A percentile compares a stretch with the other conserved stretches of the same genome.
These are phyloP conservation scores for Bothriochloa decipiens DNA, from an alignment of 176 grass and related monocot genomes.

Conservation along the genomic window DNA sequence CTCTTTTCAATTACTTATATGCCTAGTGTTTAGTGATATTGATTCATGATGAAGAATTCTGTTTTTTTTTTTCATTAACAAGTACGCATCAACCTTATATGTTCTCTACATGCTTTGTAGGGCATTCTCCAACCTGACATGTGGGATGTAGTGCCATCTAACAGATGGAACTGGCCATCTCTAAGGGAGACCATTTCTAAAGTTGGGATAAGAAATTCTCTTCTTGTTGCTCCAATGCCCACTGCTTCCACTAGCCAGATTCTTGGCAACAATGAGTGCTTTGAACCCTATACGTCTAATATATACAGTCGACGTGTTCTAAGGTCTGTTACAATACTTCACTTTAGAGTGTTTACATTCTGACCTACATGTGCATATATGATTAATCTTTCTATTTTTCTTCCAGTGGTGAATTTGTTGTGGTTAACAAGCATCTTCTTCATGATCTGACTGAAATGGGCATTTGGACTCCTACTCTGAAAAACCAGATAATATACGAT, in stretches of 20 bases:
- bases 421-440: constrained; percentile 98
- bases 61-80: background rate
- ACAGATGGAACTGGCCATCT: constrained; percentile 73
- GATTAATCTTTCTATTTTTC: constrained; percentile 30
- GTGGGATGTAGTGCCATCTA: constrained; percentile 82
- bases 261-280: constrained; percentile 91
- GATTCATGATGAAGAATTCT: background rate
- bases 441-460: constrained; percentile 98
- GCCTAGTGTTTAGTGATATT: background rate
- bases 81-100: background rate
- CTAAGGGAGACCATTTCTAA: constrained; percentile 74
- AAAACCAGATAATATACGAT: constrained; percentile 96
- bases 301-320: constrained; percentile 39
- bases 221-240: constrained; percentile 95
- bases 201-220: constrained; percentile 88
- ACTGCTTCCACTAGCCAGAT: constrained; percentile 98
- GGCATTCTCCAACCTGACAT: constrained; percentile 94
- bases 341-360: background rate
- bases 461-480: constrained; percentile 76
- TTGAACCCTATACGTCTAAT: constrained; percentile 36
- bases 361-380: background rate
- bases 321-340: constrained; percentile 54
- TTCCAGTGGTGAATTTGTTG: constrained; percentile 93
- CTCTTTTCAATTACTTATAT: background rate
- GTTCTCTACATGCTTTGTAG: constrained; percentile 41